phyloP scores from a whole-genome alignment of 2,329 filamentous ascomycete species.

The Epichloe aotearoae region DNA sequence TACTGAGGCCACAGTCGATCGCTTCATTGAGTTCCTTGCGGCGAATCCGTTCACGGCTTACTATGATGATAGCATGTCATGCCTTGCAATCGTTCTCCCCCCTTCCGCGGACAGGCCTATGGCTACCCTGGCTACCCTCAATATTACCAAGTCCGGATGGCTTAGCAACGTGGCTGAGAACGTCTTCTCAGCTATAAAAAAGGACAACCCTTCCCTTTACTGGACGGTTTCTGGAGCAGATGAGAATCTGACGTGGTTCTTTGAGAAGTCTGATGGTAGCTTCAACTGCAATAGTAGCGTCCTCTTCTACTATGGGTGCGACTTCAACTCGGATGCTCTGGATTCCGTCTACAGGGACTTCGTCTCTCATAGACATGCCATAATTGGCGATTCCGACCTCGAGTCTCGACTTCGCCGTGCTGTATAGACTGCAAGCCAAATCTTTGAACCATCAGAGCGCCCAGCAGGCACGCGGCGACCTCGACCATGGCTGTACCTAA shows the following conservation, averaged over 20 bases:
- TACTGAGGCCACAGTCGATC: constrained; percentile 70
- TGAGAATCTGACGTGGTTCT: constrained; percentile 97
- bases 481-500: constrained; percentile 3
- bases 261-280: constrained; percentile 90
- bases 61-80: constrained; percentile 89
- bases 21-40: constrained; percentile 69
- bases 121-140: constrained; percentile 78
- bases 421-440: constrained; percentile 52
- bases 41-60: constrained; percentile 79
- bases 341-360: constrained; percentile 77
- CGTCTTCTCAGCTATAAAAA: constrained; percentile 84
- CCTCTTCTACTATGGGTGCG: constrained; percentile 91
- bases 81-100: constrained; percentile 76
- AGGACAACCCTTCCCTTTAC: constrained; percentile 78
- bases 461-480: constrained; percentile 11
- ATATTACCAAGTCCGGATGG: constrained; percentile 90
- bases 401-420: constrained; percentile 74
- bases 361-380: constrained; percentile 64
- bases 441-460: constrained; percentile 19
- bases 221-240: constrained; percentile 97
- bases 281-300: constrained; percentile 76
- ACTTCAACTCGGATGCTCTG: constrained; percentile 53
- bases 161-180: constrained; percentile 91
- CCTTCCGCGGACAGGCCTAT: constrained; percentile 51
- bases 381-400: constrained; percentile 81